Evolutionary conservation across 148 eudicot genomes (phyloP).

Genomic region (Dianthus caryophyllus): DNA sequence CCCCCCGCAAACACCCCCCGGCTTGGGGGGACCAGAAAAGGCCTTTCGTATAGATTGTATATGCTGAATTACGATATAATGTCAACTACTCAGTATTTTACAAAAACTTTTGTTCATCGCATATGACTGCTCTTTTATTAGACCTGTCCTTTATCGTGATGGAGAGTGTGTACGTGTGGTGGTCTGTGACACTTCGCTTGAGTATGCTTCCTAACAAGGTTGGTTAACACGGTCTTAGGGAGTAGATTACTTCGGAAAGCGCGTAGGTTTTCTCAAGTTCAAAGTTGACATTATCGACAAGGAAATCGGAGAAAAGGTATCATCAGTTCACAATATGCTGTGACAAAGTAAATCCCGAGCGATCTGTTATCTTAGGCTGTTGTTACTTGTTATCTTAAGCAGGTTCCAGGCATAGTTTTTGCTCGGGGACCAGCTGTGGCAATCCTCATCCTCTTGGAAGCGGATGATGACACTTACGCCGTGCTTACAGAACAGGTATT

Average conservation of each 20-base stretch:
- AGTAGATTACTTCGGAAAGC: slow-evolving; percentile 89
- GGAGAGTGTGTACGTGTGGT: neutral
- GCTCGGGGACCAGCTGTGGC: slow-evolving; percentile 99
- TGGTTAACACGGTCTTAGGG: slow-evolving; percentile 42
- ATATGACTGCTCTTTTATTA: neutral
- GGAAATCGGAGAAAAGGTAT: slow-evolving; percentile 74
- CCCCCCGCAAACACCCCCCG: too few species aligned
- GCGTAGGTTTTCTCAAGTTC: slow-evolving; percentile 89
- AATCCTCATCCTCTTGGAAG: slow-evolving; percentile 81
- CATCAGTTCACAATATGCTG: neutral
- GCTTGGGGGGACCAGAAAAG: too few species aligned
- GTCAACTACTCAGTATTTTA: too few species aligned
- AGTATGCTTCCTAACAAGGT: neutral
- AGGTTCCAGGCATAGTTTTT: slow-evolving; percentile 99
- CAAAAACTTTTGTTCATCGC: neutral
- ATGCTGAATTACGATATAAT: too few species aligned
- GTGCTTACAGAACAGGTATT: slow-evolving; percentile 94
- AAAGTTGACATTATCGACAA: slow-evolving; percentile 79
- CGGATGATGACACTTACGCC: slow-evolving; percentile 81
- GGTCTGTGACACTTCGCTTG: neutral
- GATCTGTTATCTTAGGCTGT: neutral
- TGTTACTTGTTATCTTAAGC: slow-evolving; percentile 7
- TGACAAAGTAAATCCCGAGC: neutral
- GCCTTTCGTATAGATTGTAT: too few species aligned
- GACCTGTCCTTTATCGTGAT: too few species aligned